Evolutionary conservation across 805 yeast genomes (phyloP), one percentile per base, ranked within the genome.

Genomic region (Yarrowia sp.): DNA sequence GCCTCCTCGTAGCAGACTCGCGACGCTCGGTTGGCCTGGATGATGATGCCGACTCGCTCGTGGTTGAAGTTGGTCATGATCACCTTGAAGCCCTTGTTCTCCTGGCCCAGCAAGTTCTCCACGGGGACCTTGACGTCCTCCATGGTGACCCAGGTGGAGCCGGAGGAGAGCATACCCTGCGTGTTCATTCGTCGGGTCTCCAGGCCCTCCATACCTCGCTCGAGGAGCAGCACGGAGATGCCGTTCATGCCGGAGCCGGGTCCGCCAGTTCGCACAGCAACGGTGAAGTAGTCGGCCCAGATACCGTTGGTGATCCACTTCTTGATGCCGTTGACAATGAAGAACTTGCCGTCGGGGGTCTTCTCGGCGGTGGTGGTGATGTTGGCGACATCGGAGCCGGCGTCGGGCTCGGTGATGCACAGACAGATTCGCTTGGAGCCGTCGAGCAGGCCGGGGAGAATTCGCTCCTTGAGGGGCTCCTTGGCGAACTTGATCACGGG

Each of bases 261-360:
- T 27, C 72, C 74, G 27, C 80, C 80, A n/a, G 80, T 77, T 47
- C 80, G 76, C 56, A 75, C 77, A 18, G 80, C 80, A 18, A 74
- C 76, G 9, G 78, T 74, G 68, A 76, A 76, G 69, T 75, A 76
- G 67, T 76, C 80, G 25, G 77, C 65, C 69, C 74, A 75, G 51
- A 75, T 67, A 38, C 80, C 79, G 65, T 77, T 77, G 60, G 80
- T 77, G 71, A 76, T 76, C 80, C 80, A 76, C 68, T 76, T 77
- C 71, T 76, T 76, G 61, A 74, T 75, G 36, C 80, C 80, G 64
- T 71, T 76, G 58, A 76, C 75, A 41, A 73, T 66, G 66, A 66
- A 76, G 67, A 68, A 70, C 72, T 74, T 74, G 35, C 79, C 79
- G 46, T 76, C 78, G n/a, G 68, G 70, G 33, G 74, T 67, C 65